A percentile compares a stretch with the other conserved stretches of the same genome.
These are phyloP conservation scores for Radiomyces spectabilis DNA, from an alignment of 192 early-diverging fungal species.

Conservation along the genomic window DNA sequence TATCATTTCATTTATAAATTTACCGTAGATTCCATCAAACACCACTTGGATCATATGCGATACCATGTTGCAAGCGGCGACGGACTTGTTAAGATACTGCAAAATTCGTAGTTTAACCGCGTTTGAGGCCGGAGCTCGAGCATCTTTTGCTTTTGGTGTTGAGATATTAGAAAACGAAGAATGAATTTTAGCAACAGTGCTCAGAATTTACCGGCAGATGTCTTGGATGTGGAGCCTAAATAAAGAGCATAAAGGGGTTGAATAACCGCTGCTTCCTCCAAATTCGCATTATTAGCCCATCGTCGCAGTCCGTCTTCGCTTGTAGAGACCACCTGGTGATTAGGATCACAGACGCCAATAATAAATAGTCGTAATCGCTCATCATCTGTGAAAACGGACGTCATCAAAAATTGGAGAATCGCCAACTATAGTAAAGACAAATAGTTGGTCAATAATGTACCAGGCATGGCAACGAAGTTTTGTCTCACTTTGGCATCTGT, in stretches of 20 bases:
- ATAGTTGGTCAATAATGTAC: too few relatives aligned
- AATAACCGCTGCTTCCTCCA: constrained; percentile 48
- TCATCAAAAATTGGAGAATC: constrained; percentile 33
- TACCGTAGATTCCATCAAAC: constrained; percentile 77
- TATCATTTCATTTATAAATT: not conserved
- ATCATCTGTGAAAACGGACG: constrained; percentile 26
- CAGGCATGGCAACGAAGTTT: too few relatives aligned
- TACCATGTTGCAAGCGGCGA: constrained; percentile 57
- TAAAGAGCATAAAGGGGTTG: constrained; percentile 29
- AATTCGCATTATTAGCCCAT: constrained; percentile 54
- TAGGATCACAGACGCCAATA: constrained; percentile 58
- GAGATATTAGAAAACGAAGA: not conserved
- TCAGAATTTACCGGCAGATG: too few relatives aligned
- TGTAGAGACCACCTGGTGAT: constrained; percentile 56
- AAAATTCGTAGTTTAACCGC: constrained; percentile 57
- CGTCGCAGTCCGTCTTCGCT: constrained; percentile 76
- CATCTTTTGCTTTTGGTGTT: constrained; percentile 9
- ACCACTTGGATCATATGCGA: constrained; percentile 64
- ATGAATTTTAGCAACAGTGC: too few relatives aligned
- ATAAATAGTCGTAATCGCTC: constrained; percentile 57
- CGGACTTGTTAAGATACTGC: constrained; percentile 55
- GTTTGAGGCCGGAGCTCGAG: constrained; percentile 31
- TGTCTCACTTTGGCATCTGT: constrained; percentile 28
- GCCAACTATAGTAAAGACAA: constrained; percentile 33
- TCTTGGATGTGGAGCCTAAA: constrained; percentile 14